phyloP scores from a whole-genome alignment of 2,329 filamentous ascomycete genomes.

The Alternaria infectoria region DNA sequence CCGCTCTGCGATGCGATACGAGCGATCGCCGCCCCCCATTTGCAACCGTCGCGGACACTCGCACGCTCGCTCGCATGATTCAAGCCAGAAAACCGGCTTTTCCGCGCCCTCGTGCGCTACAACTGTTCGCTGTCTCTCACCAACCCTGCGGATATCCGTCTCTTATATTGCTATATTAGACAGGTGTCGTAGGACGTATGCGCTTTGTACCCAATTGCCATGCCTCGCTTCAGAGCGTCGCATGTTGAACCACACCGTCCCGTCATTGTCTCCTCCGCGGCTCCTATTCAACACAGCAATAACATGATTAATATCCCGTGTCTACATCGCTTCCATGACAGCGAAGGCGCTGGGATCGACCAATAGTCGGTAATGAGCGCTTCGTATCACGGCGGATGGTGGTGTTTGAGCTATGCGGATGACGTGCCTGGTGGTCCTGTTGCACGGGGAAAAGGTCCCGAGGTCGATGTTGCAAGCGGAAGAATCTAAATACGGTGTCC shows the following conservation, averaged over 20 bases:
- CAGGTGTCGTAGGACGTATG: neutral
- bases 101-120: conserved; percentile 1
- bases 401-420: conserved; percentile 14
- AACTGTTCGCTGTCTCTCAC: neutral
- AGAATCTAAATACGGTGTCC: neutral
- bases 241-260: neutral
- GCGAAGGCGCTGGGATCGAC: conserved; percentile 7
- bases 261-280: neutral
- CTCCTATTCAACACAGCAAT: neutral
- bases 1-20: neutral
- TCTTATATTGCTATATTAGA: conserved; percentile 13
- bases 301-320: neutral
- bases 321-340: conserved; percentile 1
- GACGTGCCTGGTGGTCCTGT: conserved; percentile 7
- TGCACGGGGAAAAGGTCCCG: neutral
- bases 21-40: conserved; percentile 1
- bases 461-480: neutral
- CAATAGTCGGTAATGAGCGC: neutral
- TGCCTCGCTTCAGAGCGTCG: conserved; percentile 1
- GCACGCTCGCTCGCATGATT: neutral
- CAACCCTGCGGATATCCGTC: conserved; percentile 18
- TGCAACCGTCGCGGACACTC: neutral
- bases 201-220: conserved; percentile 1
- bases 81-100: conserved; percentile 15
- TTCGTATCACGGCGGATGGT: neutral